Base-by-base conservation (phyloP, 1,284 basidiomycete species). In the Fistulinella staudtii region DNA sequence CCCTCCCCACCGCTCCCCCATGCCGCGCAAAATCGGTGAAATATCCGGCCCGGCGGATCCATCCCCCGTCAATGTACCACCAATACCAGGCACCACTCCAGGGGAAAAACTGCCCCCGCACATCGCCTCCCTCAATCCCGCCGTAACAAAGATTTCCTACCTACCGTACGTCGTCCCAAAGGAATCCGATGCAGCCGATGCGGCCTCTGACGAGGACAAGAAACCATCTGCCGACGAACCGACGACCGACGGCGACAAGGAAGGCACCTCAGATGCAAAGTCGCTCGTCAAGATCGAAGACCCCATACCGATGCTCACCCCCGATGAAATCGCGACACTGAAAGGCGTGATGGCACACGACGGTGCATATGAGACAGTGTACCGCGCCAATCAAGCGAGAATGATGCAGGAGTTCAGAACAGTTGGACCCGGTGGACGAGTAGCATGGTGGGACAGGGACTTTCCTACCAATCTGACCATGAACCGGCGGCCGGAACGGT, bases 341-440 rank as follows among this genome's bases (percentile, higher is more conserved):
- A 67, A 69, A 44, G 46, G 38, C 0, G 73, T 77, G 66, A 73
- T 82, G 58, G 67, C 59, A 9, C 64, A 56, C 15, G 81, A 84
- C 53, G 52, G 61, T 5, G 67, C 67, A 21, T 80, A 79, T 54
- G 68, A 73, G 7, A 49, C 58, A 17, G 56, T 65, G 2, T 65
- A 62, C 23, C 65, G 62, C 8, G 54, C 57, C 1, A 65, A 57
- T 23, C 47, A 63, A 31, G 30, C 53, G 1, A 62, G 63, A 24
- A 63, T 63, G 54, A 17, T 46, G 4, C 60, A 57, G 11, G 61
- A 67, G 31, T 27, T 63, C 10, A 52, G 58, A 6, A 55, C 54
- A 0, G 44, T 43, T 1, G 65, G 64, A 9, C 62, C 65, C n/a
- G n/a, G n/a, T 5, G 51, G 45, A 21, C 55, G 63, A 36, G 27